A percentile compares a stretch with the other conserved stretches of the same genome.
These are phyloP conservation scores for Cryptosporidium tyzzeri DNA, from an alignment of 169 alveolate species.

Conservation along the genomic window DNA sequence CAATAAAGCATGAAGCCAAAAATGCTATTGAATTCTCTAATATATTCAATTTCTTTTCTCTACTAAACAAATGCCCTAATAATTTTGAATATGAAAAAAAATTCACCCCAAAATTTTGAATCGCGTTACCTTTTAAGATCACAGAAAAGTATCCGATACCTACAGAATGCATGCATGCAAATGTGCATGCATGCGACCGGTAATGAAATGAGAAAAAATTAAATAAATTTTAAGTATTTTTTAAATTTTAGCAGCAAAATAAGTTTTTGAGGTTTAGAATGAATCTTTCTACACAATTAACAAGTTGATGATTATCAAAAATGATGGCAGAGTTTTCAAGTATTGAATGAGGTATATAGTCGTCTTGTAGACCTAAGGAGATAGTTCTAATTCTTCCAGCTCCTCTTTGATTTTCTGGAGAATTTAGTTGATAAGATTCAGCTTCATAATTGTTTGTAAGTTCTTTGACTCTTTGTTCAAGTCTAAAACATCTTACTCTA, in stretches of 20 bases:
- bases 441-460: constrained; percentile 45
- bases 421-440: neutral
- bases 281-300: constrained; percentile 34
- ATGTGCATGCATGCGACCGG: neutral
- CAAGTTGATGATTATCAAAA: constrained; percentile 39
- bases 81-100: neutral
- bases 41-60: constrained; percentile 31
- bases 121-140: neutral
- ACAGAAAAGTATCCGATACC: neutral
- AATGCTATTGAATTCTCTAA: constrained; percentile 12
- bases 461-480: constrained; percentile 73
- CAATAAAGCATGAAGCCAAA: constrained; percentile 1
- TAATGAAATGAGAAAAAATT: neutral
- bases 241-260: neutral
- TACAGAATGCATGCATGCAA: neutral
- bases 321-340: constrained; percentile 43
- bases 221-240: neutral
- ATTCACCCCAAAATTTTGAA: no score
- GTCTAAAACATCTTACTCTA: constrained; percentile 59
- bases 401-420: neutral
- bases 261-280: neutral
- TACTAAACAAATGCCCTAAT: constrained; percentile 28
- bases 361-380: constrained; percentile 43
- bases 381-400: constrained; percentile 12
- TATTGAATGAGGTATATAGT: constrained; percentile 6